phyloP scores from a whole-genome alignment of 345 rosid species.

The Linum trigynum region DNA sequence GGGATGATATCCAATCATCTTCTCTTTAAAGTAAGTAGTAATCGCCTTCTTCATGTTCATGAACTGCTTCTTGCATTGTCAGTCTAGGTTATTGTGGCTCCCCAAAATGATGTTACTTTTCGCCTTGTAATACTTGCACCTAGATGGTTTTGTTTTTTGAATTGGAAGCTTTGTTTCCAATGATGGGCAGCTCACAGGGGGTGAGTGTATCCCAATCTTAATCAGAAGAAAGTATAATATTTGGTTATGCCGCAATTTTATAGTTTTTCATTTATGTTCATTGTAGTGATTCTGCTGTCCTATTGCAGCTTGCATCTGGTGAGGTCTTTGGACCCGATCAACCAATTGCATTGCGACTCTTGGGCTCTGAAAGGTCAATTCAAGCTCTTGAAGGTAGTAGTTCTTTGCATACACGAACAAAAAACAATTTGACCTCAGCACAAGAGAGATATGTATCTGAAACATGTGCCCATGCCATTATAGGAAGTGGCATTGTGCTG shows the following conservation, averaged over 20 bases:
- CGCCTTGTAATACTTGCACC: neutral
- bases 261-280: neutral
- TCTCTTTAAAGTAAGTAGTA: conserved; percentile 71
- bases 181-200: no score
- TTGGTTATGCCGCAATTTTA: conserved; percentile 6
- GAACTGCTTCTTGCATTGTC: neutral
- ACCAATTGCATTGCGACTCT: conserved; percentile 74
- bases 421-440: neutral
- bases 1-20: conserved; percentile 96
- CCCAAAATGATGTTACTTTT: no score
- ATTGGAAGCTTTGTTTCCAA: neutral
- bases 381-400: conserved; percentile 87
- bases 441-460: neutral
- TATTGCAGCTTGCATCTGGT: conserved; percentile 78
- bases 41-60: neutral
- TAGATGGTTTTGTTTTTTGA: neutral
- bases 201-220: no score
- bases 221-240: no score
- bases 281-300: neutral
- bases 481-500: neutral
- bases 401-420: no score
- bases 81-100: neutral
- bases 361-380: conserved; percentile 88
- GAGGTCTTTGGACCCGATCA: conserved; percentile 86
- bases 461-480: neutral